Base-by-base conservation (phyloP, 2,329 filamentous ascomycete species). In the Clarireedia hainanense region DNA sequence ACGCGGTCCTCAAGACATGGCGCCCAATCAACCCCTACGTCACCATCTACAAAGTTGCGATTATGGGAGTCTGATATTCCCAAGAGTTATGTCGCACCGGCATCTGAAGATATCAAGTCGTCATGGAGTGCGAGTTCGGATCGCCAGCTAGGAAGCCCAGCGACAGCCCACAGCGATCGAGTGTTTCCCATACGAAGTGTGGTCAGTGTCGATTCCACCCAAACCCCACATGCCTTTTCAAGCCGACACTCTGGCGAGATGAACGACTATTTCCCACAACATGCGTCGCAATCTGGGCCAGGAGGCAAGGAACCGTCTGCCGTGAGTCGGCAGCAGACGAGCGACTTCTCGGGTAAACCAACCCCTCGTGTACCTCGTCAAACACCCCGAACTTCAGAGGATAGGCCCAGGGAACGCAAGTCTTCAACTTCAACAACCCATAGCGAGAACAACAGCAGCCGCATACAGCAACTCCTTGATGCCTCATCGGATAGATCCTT, bases 131-230 rank as follows among this genome's bases (percentile, higher is more conserved):
- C 57, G 0, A 58, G 52, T 45, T 61, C 58, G 14, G 63, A 58
- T 26, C 53, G 60, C 15, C 60, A 61, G 42, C 47, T 61, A 46
- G 60, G 55, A 15, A 65, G 58, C 34, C 60, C 60, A 30, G 52
- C 49, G n/a, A 42, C 56, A 17, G 7, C 26, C 42, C 15, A 17
- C 5, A 55, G 37, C 17, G 65, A 66, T 52, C 59, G 65, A 14
- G 63, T 67, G 2, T 67, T 64, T 47, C 65, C 65, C 7, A 66
- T 67, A 23, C 56, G 63, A 30, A 67, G 64, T 53, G 64, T 65
- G 26, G 61, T 66, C 26, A 63, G 63, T 47, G 64, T 66, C 30
- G 64, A 64, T 55, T 46, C 61, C 45, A 50, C 63, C 2, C 62
- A 65, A 34, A 66, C 64, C 12, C 61, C 65, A 49, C 53, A 50